Evolutionary conservation across 257 asterid genomes (phyloP).

Genomic region (Solanum rostratum): DNA sequence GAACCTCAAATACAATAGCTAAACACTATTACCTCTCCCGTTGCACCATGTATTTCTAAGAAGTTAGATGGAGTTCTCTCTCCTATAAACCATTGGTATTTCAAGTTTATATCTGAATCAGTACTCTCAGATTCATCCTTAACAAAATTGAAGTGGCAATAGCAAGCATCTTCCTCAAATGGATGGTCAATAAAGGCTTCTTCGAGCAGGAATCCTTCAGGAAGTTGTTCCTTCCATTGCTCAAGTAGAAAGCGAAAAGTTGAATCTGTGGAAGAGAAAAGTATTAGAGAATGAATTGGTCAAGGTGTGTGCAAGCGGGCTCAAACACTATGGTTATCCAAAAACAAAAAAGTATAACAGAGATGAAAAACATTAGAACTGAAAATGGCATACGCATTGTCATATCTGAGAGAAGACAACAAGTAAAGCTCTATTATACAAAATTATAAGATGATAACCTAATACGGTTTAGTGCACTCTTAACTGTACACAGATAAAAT

Average conservation of each 20-base stretch:
- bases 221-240: constrained; percentile 92
- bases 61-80: constrained; percentile 67
- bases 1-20: constrained; percentile 9
- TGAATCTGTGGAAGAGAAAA: constrained; percentile 50
- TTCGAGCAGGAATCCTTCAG: constrained; percentile 66
- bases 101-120: constrained; percentile 40
- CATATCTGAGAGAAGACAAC: neutral
- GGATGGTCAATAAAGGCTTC: constrained; percentile 71
- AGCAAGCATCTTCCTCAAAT: constrained; percentile 87
- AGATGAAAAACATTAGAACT: neutral
- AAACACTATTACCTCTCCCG: constrained; percentile 48
- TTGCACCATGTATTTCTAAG: constrained; percentile 53
- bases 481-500: neutral
- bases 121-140: constrained; percentile 42
- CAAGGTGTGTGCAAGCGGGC: neutral
- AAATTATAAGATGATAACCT: neutral
- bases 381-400: neutral
- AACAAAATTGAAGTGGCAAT: constrained; percentile 79
- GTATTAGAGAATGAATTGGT: neutral
- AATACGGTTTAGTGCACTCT: neutral
- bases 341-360: neutral
- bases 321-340: neutral
- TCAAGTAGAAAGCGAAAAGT: constrained; percentile 82
- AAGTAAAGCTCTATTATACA: neutral
- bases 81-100: constrained; percentile 85